Conservation (phyloP, 2,329 filamentous ascomycete species). For the Exophiala sideris region DNA sequence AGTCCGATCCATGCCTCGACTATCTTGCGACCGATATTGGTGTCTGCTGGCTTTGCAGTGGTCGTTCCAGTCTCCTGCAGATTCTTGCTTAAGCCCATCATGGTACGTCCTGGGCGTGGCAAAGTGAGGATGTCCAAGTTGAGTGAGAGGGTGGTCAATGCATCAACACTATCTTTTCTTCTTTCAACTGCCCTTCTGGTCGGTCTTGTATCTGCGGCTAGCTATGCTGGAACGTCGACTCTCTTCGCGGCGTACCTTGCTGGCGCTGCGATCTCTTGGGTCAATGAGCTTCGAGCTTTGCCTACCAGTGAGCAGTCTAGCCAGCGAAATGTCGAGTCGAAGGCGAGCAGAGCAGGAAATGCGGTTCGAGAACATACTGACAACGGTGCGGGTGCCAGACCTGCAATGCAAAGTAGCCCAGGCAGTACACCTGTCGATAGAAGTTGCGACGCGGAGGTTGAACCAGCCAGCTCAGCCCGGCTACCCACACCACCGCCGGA, state of each 20-base stretch:
- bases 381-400: neutral
- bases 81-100: constrained; percentile 23
- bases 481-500: constrained; percentile 12
- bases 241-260: constrained; percentile 59
- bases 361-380: no score
- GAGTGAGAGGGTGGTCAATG: constrained; percentile 23
- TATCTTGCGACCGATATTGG: constrained; percentile 51
- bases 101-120: neutral
- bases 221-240: constrained; percentile 55
- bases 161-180: constrained; percentile 31
- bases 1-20: constrained; percentile 38
- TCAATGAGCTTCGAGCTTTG: constrained; percentile 35
- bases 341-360: no score
- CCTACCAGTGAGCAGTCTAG: neutral
- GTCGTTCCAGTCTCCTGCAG: constrained; percentile 32
- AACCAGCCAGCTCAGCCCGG: neutral
- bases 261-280: constrained; percentile 51
- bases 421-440: neutral
- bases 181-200: constrained; percentile 46
- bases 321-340: neutral
- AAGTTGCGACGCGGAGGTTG: no score
- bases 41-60: constrained; percentile 41
- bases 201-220: constrained; percentile 47
- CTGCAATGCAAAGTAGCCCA: neutral
- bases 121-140: neutral